phyloP scores from a whole-genome alignment of 371 early-diverging fungal genomes.

The Thermomucor indicae-seudaticae region DNA sequence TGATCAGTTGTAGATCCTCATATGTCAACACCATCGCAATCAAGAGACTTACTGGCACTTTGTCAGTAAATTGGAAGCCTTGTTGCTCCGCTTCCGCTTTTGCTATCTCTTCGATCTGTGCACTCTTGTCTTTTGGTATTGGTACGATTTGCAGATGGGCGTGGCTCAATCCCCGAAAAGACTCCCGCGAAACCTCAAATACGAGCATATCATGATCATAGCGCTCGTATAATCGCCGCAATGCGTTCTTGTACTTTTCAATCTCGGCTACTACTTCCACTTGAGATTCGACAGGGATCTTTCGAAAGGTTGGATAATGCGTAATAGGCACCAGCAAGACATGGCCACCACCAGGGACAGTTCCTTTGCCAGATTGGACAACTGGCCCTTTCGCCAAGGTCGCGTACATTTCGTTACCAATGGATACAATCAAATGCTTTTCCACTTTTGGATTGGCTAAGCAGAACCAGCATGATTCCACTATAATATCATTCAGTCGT shows the following conservation, averaged over 20 bases:
- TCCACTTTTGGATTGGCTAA: conserved; percentile 73
- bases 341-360: conserved; percentile 68
- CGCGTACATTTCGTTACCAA: conserved; percentile 69
- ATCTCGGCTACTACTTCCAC: conserved; percentile 49
- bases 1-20: neutral
- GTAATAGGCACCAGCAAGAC: conserved; percentile 69
- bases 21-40: neutral
- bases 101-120: conserved; percentile 25
- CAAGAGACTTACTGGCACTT: conserved; percentile 40
- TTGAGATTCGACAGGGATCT: conserved; percentile 38
- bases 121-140: conserved; percentile 31
- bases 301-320: conserved; percentile 57
- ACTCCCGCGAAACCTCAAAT: conserved; percentile 65
- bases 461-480: conserved; percentile 84
- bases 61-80: conserved; percentile 30
- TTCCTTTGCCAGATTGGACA: conserved; percentile 17
- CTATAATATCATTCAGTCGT: conserved; percentile 6
- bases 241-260: conserved; percentile 51
- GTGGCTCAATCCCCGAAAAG: conserved; percentile 44
- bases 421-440: conserved; percentile 75
- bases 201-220: conserved; percentile 56
- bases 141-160: conserved; percentile 66
- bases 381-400: conserved; percentile 77
- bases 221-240: conserved; percentile 40
- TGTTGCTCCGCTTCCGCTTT: conserved; percentile 31